Percentiles rank a stretch among this genome's conserved stretches.
phyloP scores from a whole-genome alignment of 306 rosid genomes.

The Canavalia gladiata region DNA sequence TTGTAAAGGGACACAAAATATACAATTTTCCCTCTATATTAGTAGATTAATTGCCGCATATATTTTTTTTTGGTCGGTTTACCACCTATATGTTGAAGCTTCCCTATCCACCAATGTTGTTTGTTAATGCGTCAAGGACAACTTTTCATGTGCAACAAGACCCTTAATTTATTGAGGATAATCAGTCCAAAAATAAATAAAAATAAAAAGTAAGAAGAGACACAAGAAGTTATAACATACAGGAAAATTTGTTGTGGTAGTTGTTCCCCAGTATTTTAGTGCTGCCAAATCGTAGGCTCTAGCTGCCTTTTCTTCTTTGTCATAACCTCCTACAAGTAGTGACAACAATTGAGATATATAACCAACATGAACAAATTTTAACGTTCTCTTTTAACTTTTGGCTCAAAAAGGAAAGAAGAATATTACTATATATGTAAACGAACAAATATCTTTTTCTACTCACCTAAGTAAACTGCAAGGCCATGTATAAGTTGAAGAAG shows the following conservation, averaged over 20 bases:
- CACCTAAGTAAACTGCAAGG: conserved; percentile 89
- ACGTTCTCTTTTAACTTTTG: not conserved
- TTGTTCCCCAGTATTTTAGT: conserved; percentile 93
- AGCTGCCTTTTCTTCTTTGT: conserved; percentile 96
- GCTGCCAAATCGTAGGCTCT: conserved; percentile 96
- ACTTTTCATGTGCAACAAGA: conserved; percentile 5
- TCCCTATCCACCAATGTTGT: not conserved
- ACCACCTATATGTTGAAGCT: not conserved
- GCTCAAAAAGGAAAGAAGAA: not conserved
- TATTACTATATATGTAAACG: not conserved
- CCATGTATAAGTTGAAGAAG: conserved; percentile 52
- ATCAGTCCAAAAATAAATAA: not conserved
- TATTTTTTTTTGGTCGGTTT: no score
- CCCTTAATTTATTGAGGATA: conserved; percentile 39
- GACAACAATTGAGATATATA: not conserved
- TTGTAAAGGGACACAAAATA: not conserved
- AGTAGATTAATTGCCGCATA: not conserved
- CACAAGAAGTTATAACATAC: conserved; percentile 53
- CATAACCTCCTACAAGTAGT: conserved; percentile 78
- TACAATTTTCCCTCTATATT: not conserved
- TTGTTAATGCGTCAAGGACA: conserved; percentile 27
- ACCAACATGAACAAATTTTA: not conserved
- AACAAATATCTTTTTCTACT: conserved; percentile 48
- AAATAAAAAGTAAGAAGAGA: not conserved
- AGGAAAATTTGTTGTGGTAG: conserved; percentile 93